Evolutionary conservation across 2,329 filamentous ascomycete genomes (phyloP).

Genomic region (Aspergillus pseudonomiae): DNA sequence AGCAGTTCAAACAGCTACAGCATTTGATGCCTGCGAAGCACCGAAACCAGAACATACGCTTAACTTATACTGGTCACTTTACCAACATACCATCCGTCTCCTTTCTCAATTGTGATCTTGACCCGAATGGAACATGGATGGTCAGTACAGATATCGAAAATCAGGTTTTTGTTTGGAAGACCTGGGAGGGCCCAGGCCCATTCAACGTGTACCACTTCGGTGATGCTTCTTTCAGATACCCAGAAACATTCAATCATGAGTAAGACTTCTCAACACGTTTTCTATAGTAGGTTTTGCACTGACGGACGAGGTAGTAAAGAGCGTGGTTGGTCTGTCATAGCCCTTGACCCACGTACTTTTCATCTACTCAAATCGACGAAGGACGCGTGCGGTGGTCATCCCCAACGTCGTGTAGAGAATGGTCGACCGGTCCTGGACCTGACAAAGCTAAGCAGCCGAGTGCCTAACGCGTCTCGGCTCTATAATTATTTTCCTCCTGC

Average conservation of each 20-base stretch:
- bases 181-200: constrained; percentile 44
- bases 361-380: constrained; percentile 36
- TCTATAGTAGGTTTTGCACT: not conserved
- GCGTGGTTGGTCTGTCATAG: constrained; percentile 51
- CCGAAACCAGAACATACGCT: constrained; percentile 46
- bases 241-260: constrained; percentile 30
- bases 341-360: constrained; percentile 49
- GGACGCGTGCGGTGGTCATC: constrained; percentile 46
- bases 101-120: constrained; percentile 62
- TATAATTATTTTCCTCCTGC: constrained; percentile 32
- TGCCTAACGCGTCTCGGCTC: constrained; percentile 33
- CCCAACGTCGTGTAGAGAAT: constrained; percentile 21
- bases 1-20: constrained; percentile 32
- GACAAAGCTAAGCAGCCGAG: constrained; percentile 27
- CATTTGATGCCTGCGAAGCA: constrained; percentile 32
- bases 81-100: constrained; percentile 61
- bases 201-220: constrained; percentile 32
- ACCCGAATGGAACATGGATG: constrained; percentile 59
- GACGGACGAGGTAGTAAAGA: constrained; percentile 25
- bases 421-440: constrained; percentile 33
- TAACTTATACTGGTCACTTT: constrained; percentile 46
- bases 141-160: constrained; percentile 61
- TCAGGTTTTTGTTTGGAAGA: constrained; percentile 52
- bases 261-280: constrained; percentile 13
- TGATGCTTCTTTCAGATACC: constrained; percentile 29